Percentiles rank a stretch among this genome's conserved stretches.
phyloP scores from a whole-genome alignment of 768 basidiomycete species.

The Psilocybe cyanescens region DNA sequence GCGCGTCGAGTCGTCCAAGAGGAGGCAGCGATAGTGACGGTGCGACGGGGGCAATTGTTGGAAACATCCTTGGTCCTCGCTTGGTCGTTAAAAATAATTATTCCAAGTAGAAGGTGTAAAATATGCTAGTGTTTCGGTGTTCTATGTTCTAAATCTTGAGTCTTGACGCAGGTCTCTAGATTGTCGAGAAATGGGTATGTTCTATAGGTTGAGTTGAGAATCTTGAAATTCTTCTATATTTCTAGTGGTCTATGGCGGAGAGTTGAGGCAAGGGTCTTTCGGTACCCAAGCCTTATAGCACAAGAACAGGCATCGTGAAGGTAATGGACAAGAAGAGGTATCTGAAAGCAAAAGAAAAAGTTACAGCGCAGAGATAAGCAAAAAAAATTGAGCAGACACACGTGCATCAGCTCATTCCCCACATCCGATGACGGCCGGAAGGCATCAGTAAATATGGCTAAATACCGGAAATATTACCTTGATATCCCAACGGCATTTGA shows the following conservation, averaged over 20 bases:
- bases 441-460: slow-evolving; percentile 18
- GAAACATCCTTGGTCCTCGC: slow-evolving; percentile 6
- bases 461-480: slow-evolving; percentile 5
- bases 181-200: slow-evolving; percentile 15
- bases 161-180: not conserved
- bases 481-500: not conserved
- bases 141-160: slow-evolving; percentile 4
- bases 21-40: slow-evolving; percentile 63
- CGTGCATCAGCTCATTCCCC: slow-evolving; percentile 14
- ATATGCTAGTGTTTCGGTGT: not conserved
- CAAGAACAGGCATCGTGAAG: slow-evolving; percentile 53
- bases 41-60: slow-evolving; percentile 26
- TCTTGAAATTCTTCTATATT: slow-evolving; percentile 17
- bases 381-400: slow-evolving; percentile 22
- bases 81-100: slow-evolving; percentile 1
- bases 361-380: slow-evolving; percentile 11
- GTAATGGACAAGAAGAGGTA: slow-evolving; percentile 17
- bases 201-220: slow-evolving; percentile 13
- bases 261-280: slow-evolving; percentile 38
- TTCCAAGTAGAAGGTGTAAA: not conserved
- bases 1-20: slow-evolving; percentile 44
- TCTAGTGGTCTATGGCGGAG: slow-evolving; percentile 27
- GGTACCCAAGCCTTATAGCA: slow-evolving; percentile 52
- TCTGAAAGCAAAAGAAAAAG: slow-evolving; percentile 1
- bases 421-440: slow-evolving; percentile 16